Evolutionary conservation across 441 rosid genomes (phyloP).

Genomic region (Corymbia calophylla): DNA sequence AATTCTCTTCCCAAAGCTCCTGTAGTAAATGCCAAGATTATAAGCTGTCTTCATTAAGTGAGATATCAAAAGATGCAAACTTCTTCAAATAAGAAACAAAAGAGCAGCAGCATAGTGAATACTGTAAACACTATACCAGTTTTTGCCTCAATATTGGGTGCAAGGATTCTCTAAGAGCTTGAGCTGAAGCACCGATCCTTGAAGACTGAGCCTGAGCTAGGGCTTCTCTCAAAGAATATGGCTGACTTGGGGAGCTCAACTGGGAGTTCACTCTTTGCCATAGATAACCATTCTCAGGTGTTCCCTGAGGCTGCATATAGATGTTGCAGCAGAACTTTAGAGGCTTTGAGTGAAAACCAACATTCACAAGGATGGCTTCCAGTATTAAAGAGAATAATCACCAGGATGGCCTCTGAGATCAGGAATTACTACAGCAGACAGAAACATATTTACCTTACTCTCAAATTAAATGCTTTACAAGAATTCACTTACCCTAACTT

Average conservation of each 20-base stretch:
- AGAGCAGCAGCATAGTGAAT: background rate
- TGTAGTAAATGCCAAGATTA: constrained; percentile 27
- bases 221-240: constrained; percentile 98
- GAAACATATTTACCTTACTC: background rate
- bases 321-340: background rate
- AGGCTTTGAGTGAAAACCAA: background rate
- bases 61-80: background rate
- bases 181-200: constrained; percentile 98
- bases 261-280: constrained; percentile 99
- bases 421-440: background rate
- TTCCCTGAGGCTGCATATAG: constrained; percentile 74
- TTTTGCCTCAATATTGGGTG: constrained; percentile 97
- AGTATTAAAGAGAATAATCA: background rate
- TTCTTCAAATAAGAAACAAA: background rate
- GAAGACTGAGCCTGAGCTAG: constrained; percentile 99
- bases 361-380: background rate
- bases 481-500: constrained; percentile 71
- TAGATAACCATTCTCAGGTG: constrained; percentile 90
- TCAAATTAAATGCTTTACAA: background rate
- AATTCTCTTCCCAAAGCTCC: constrained; percentile 99
- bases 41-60: constrained; percentile 11
- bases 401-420: background rate
- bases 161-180: constrained; percentile 96
- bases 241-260: constrained; percentile 98
- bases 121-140: constrained; percentile 41